Evolutionary conservation across 768 basidiomycete genomes (phyloP), one percentile per base, ranked within the genome.

Genomic region (Myochromella boudieri): DNA sequence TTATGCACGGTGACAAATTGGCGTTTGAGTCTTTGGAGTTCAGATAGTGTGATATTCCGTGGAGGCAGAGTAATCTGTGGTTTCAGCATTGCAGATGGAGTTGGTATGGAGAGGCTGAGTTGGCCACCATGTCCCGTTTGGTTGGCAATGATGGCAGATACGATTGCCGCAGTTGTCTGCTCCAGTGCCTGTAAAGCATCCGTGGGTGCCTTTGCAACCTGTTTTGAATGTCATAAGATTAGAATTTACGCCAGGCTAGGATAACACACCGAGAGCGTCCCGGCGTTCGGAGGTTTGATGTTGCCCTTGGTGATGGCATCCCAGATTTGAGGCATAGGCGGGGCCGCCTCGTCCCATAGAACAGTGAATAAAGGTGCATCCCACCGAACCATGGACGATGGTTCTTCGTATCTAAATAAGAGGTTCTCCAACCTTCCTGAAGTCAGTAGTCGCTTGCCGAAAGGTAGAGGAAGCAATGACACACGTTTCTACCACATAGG

Each of bases 381-480:
- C 95, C 95, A 99, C 39, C 95, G 82, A n/a, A 91, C 95, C 87
- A 95, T 95, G 3, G 94, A 95, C 0, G 91, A 94, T 0, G 97
- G 97, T 58, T 98, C 97, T 68, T 99, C 97, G 57, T 84, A 98
- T 41, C 95, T 77, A 59, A 85, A 73, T 27, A 98, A 66, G 3
- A 99, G 79, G 62, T 92, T 94, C 37, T 92, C 88, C 27, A 97
- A 78, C 6, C 91, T 94, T 55, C 3, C 15, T 7, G 43, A 25
- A 31, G 21, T 54, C 14, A 51, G 26, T 46, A 39, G 15, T 18
- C 18, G 27, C 22, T 34, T 38, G 39, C 42, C 18, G 6, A 20
- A 24, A 34, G 20, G 18, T 6, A 20, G 4, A 22, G 25, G 42
- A 18, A 8, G 17, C 46, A 43, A 36, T 20, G 37, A 65, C 85